phyloP scores from a whole-genome alignment of 139 green algal genomes.

The Micractinium conductrix region DNA sequence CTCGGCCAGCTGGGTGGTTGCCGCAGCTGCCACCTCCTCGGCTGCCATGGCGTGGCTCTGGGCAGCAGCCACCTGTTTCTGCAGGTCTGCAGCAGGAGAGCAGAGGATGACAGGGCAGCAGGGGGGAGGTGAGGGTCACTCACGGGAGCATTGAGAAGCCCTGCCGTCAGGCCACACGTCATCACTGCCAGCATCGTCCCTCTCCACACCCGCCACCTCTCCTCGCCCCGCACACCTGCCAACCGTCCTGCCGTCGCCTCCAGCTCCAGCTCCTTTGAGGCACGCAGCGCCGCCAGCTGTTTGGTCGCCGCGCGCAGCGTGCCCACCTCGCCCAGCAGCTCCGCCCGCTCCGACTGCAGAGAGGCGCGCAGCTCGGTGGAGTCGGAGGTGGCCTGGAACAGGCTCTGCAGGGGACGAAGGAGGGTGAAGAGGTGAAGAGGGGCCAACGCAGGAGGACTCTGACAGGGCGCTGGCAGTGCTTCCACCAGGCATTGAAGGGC shows the following conservation, averaged over 20 bases:
- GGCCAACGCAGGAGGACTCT: too few species aligned
- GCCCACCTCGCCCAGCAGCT: neutral
- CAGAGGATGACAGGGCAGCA: neutral
- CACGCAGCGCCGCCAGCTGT: neutral
- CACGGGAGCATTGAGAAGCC: neutral
- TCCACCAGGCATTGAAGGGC: too few species aligned
- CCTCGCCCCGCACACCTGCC: neutral
- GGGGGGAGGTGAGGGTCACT: neutral
- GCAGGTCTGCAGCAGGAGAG: constrained; percentile 6
- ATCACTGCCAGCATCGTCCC: neutral
- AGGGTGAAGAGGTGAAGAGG: too few species aligned
- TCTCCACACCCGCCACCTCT: neutral
- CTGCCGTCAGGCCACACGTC: neutral
- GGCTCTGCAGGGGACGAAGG: constrained; percentile 10
- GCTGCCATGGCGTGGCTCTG: neutral
- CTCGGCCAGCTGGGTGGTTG: neutral
- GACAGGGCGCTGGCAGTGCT: too few species aligned
- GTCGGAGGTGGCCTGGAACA: constrained; percentile 12
- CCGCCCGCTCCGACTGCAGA: neutral
- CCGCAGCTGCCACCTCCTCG: neutral
- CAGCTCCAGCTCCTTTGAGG: neutral
- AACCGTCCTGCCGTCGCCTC: neutral
- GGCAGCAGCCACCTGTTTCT: neutral
- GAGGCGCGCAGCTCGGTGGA: neutral
- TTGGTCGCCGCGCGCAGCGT: neutral